Evolutionary conservation across 371 early-diverging fungal genomes (phyloP), one percentile per base, ranked within the genome.

Genomic region (Gilbertella persicaria): DNA sequence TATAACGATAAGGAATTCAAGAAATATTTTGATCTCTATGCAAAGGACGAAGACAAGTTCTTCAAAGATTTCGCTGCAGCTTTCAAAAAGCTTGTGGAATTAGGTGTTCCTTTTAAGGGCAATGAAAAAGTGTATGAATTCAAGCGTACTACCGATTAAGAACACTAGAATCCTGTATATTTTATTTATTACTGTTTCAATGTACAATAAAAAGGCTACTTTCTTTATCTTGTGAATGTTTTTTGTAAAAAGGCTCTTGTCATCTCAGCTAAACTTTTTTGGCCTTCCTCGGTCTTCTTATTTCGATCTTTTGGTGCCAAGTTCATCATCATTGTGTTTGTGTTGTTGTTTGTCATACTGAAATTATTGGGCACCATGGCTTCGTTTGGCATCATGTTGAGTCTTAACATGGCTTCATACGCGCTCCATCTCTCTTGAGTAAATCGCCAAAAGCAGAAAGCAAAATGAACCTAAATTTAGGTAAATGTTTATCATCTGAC

Each of bases 61-160:
- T 92, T 84, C 67, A 78, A 75, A 21, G 95, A 95, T 82, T 97
- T 97, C 64, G 71, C 91, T 45, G 79, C 76, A 51, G 94, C 86
- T 16, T 93, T 87, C 58, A 65, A 73, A 56, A 95, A 93, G 78
- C 83, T 97, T 16, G 68, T 90, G 50, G 95, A 95, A 71, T 78
- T 96, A 50, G 97, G 96, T 58, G 88, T 91, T 40, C 73, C 78
- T 42, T 88, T 87, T 73, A 75, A 73, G 42, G 83, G 81, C 25
- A 62, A 79, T 58, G 73, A 78, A 44, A 84, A 78, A 66, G 79
- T 69, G 9, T 85, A 85, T 55, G 49, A 59, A 19, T 85, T 87
- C 63, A 70, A 79, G 57, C 23, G 45, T n/a, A 40, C 50, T 13
- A 62, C 46, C 30, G 33, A 50, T 26, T 58, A 58, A 45, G 45